These are phyloP conservation scores for Aspergillus luchuensis DNA, from an alignment of 2,329 filamentous ascomycete genomes.

Conservation along the genomic window DNA sequence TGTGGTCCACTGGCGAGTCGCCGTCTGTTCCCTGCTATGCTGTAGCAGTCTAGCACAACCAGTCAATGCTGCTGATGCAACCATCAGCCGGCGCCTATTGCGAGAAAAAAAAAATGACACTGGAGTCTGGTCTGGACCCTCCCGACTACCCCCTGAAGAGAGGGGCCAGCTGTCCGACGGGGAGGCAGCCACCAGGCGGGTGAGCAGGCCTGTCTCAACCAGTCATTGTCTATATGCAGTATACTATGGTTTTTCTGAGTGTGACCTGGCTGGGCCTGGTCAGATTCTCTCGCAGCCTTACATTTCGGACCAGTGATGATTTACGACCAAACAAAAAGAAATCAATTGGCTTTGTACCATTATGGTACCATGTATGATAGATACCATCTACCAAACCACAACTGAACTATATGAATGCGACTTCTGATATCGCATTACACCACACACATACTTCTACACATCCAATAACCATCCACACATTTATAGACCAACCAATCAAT, in stretches of 20 bases:
- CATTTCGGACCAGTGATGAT: not conserved
- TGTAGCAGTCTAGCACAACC: not conserved
- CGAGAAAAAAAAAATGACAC: not conserved
- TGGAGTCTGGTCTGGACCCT: not conserved
- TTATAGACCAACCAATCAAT: not conserved
- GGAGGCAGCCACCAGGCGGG: not conserved
- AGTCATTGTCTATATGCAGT: not conserved
- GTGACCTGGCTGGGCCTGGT: not conserved
- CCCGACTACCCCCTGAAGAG: not conserved
- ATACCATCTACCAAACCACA: not conserved
- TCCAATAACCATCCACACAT: not conserved
- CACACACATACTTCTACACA: not conserved
- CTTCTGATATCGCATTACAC: slow-evolving; percentile 2
- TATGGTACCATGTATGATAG: not conserved
- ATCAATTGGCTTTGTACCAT: not conserved
- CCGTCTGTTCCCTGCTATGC: not conserved
- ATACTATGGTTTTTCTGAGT: not conserved
- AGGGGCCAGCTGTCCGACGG: not conserved
- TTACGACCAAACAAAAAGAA: not conserved
- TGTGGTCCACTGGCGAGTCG: not conserved
- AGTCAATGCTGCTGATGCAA: not conserved
- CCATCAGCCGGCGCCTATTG: not conserved
- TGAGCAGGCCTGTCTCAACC: not conserved
- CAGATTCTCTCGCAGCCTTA: not conserved
- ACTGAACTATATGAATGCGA: not conserved